Evolutionary conservation across 306 rosid species (phyloP).

Genomic region (Rosa persica): DNA sequence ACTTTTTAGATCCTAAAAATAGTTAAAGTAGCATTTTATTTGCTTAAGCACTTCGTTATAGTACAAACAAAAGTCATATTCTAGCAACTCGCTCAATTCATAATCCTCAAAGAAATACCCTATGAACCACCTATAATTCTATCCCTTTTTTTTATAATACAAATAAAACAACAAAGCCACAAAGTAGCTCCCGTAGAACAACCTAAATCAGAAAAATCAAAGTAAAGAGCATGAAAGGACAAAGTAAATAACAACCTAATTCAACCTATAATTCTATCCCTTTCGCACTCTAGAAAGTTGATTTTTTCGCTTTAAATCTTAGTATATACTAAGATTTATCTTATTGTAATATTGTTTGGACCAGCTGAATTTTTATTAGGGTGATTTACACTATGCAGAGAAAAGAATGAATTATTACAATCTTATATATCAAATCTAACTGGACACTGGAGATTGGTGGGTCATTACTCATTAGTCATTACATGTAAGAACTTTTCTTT

Average conservation of each 20-base stretch:
- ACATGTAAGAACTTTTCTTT: constrained; percentile 6
- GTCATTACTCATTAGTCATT: not conserved
- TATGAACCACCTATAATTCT: not conserved
- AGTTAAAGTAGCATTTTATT: too few species aligned
- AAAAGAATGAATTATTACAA: not conserved
- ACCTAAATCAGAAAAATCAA: too few species aligned
- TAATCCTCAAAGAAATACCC: not conserved
- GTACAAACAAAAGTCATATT: not conserved
- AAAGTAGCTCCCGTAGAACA: too few species aligned
- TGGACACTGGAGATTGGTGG: not conserved
- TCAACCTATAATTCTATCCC: not conserved
- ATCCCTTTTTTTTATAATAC: too few species aligned
- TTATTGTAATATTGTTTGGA: not conserved
- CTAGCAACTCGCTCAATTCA: too few species aligned
- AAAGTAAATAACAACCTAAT: too few species aligned
- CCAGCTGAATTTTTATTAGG: not conserved
- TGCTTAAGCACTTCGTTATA: not conserved
- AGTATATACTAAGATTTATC: too few species aligned
- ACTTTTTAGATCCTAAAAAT: not conserved
- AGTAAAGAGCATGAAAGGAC: too few species aligned
- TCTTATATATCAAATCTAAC: not conserved
- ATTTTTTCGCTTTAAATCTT: not conserved
- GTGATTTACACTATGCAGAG: not conserved
- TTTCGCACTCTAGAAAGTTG: not conserved
- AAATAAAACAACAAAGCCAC: too few species aligned